phyloP scores from a whole-genome alignment of 2,329 filamentous ascomycete species.

The Fusarium robinianum region DNA sequence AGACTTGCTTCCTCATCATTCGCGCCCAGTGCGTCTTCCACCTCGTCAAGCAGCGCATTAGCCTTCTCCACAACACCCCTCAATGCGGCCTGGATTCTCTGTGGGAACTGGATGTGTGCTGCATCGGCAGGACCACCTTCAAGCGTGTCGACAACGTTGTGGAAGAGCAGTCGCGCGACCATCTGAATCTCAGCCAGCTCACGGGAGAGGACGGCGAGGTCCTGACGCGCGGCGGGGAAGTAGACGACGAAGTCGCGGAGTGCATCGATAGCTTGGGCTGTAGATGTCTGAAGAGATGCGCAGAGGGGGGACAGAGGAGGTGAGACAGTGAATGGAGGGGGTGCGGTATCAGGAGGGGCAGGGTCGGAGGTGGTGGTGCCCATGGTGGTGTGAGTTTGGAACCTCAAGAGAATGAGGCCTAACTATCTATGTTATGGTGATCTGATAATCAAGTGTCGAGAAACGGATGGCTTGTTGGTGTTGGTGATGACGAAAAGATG shows the following conservation, averaged over 20 bases:
- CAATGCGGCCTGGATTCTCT: slow-evolving; percentile 19
- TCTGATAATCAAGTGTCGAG: too few species aligned
- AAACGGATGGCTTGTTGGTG: too few species aligned
- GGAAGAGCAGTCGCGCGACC: slow-evolving; percentile 32
- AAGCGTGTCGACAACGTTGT: slow-evolving; percentile 29
- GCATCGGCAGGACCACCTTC: slow-evolving; percentile 18
- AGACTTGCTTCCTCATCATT: slow-evolving; percentile 17
- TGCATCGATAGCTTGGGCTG: slow-evolving; percentile 22
- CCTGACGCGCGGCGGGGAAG: slow-evolving; percentile 32
- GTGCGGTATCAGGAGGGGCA: neutral
- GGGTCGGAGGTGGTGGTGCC: slow-evolving; percentile 6
- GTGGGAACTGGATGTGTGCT: too few species aligned
- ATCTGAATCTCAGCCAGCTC: slow-evolving; percentile 37
- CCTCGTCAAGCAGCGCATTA: slow-evolving; percentile 24
- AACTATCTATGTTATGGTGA: too few species aligned
- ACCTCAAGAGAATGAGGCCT: too few species aligned
- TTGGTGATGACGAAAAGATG: too few species aligned
- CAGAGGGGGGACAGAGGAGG: slow-evolving; percentile 30
- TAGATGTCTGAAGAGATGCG: slow-evolving; percentile 27
- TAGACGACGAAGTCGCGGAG: slow-evolving; percentile 33
- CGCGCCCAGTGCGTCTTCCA: slow-evolving; percentile 14
- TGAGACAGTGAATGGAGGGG: too few species aligned
- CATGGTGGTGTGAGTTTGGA: slow-evolving; percentile 11
- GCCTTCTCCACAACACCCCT: slow-evolving; percentile 26
- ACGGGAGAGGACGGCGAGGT: slow-evolving; percentile 32